phyloP scores from a whole-genome alignment of 2,329 filamentous ascomycete species.

The Pseudocercospora fuligena region DNA sequence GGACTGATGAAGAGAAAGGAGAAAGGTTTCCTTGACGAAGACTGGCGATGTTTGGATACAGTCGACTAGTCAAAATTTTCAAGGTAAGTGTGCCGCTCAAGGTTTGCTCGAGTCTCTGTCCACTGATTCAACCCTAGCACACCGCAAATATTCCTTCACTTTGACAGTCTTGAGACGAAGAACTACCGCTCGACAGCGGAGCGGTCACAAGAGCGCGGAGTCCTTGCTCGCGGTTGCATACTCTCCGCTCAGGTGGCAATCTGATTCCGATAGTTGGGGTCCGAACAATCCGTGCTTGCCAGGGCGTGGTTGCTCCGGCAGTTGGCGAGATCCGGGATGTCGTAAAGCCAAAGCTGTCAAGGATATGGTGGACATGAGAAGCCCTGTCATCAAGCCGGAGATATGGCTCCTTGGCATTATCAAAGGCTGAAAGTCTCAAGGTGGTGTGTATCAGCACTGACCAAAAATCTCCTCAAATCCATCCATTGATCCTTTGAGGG shows the following conservation, averaged over 20 bases:
- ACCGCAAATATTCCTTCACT: not conserved
- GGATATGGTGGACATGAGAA: not conserved
- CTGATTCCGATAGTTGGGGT: not conserved
- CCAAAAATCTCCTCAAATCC: slow-evolving; percentile 17
- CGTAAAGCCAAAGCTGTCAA: not conserved
- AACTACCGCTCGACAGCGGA: too few relatives aligned
- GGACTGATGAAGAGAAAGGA: not conserved
- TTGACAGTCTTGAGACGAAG: not conserved
- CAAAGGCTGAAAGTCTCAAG: not conserved
- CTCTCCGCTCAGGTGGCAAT: not conserved
- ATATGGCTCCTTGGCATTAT: not conserved
- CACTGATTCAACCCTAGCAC: not conserved
- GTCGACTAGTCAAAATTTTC: not conserved
- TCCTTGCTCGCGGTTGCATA: not conserved
- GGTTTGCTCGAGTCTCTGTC: not conserved
- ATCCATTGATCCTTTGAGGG: slow-evolving; percentile 17
- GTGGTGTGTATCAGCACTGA: not conserved
- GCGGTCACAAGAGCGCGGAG: too few relatives aligned
- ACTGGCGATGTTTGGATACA: not conserved
- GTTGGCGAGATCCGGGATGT: slow-evolving; percentile 1
- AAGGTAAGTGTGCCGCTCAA: not conserved
- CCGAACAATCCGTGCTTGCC: not conserved
- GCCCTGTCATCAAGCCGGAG: not conserved
- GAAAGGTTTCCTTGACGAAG: not conserved
- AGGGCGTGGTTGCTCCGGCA: not conserved